Conservation (phyloP, 805 yeast genomes). For the Barnettozyma salicaria region DNA sequence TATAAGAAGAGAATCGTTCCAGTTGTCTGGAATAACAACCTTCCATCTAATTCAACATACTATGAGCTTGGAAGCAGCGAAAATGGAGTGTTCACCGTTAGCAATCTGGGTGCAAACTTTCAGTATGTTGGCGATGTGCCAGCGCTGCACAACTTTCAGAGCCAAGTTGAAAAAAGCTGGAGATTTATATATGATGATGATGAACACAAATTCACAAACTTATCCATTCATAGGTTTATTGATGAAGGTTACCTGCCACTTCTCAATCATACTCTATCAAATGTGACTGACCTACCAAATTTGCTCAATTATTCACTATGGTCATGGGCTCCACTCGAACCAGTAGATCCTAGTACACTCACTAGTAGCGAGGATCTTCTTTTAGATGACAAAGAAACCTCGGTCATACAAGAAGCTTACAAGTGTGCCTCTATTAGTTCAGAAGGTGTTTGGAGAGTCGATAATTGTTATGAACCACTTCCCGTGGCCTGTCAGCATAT, state of each 20-base stretch:
- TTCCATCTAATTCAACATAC: slow-evolving; percentile 29
- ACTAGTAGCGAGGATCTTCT: background rate
- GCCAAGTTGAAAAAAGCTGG: slow-evolving; percentile 28
- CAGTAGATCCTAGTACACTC: slow-evolving; percentile 24
- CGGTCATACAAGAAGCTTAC: slow-evolving; percentile 27
- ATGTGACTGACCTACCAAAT: slow-evolving; percentile 25
- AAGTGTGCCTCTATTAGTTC: slow-evolving; percentile 38
- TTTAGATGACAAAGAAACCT: too few species aligned
- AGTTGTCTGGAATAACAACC: slow-evolving; percentile 27
- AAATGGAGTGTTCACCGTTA: background rate
- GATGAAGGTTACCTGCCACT: slow-evolving; percentile 65
- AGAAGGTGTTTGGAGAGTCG: slow-evolving; percentile 53
- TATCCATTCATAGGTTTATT: slow-evolving; percentile 34
- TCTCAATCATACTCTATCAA: slow-evolving; percentile 34
- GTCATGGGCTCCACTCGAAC: slow-evolving; percentile 71
- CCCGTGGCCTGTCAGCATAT: slow-evolving; percentile 49
- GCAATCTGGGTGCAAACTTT: slow-evolving; percentile 2
- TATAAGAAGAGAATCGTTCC: slow-evolving; percentile 33
- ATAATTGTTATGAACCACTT: slow-evolving; percentile 54
- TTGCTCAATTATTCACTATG: slow-evolving; percentile 42
- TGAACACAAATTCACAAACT: slow-evolving; percentile 37
- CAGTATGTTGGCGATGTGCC: background rate
- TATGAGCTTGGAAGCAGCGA: slow-evolving; percentile 15
- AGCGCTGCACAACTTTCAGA: background rate
- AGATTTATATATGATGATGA: slow-evolving; percentile 36